These are phyloP conservation scores for Tricholoma sp. DNA, from an alignment of 768 basidiomycete genomes.

Conservation along the genomic window DNA sequence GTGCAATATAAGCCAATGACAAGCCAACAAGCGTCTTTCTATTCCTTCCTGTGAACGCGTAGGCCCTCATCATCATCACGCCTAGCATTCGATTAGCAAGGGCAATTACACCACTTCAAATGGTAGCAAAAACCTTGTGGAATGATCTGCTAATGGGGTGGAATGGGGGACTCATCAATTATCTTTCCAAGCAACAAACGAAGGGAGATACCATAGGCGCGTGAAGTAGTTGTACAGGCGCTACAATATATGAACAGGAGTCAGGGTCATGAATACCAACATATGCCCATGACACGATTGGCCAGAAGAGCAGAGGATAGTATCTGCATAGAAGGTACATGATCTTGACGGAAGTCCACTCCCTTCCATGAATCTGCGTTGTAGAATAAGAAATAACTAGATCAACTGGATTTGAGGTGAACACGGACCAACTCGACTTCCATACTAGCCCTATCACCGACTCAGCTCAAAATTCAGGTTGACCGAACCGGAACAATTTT, in stretches of 20 bases:
- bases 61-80: slow-evolving; percentile 41
- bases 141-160: slow-evolving; percentile 30
- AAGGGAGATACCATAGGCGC: slow-evolving; percentile 26
- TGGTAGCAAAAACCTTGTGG: slow-evolving; percentile 28
- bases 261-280: slow-evolving; percentile 27
- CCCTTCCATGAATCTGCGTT: slow-evolving; percentile 27
- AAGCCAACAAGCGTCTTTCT: slow-evolving; percentile 23
- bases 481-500: neutral
- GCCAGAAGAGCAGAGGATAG: slow-evolving; percentile 33
- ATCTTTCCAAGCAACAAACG: neutral
- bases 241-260: slow-evolving; percentile 24
- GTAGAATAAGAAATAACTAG: neutral
- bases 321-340: slow-evolving; percentile 39
- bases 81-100: slow-evolving; percentile 15
- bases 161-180: neutral
- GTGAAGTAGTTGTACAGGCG: slow-evolving; percentile 26
- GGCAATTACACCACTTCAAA: neutral
- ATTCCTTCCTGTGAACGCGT: slow-evolving; percentile 36
- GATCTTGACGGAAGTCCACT: slow-evolving; percentile 34
- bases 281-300: slow-evolving; percentile 32
- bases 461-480: neutral
- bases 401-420: neutral
- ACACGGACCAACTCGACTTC: slow-evolving; percentile 31
- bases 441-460: slow-evolving; percentile 18
- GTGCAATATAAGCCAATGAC: slow-evolving; percentile 22